Evolutionary conservation across 2,329 filamentous ascomycete species (phyloP).

Genomic region (Elsinoe arachidis): DNA sequence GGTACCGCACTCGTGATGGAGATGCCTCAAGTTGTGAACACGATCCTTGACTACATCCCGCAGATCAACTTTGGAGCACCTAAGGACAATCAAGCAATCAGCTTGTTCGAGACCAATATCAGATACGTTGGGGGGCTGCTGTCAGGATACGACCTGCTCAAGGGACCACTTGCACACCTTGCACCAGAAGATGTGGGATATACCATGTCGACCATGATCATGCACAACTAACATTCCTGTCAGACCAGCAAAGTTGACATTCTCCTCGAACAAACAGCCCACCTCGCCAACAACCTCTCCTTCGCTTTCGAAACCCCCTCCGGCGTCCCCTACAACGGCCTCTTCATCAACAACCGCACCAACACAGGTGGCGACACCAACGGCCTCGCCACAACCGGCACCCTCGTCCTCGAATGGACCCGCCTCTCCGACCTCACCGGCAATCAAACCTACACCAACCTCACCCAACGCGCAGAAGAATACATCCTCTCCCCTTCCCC

Average conservation of each 20-base stretch:
- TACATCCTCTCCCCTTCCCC: slow-evolving; percentile 61
- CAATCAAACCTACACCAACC: slow-evolving; percentile 54
- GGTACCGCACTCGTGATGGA: slow-evolving; percentile 73
- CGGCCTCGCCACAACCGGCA: slow-evolving; percentile 67
- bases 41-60: slow-evolving; percentile 63
- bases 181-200: slow-evolving; percentile 32
- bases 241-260: slow-evolving; percentile 42
- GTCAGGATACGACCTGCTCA: slow-evolving; percentile 66
- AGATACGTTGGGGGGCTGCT: slow-evolving; percentile 75
- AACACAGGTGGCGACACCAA: slow-evolving; percentile 49
- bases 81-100: slow-evolving; percentile 44
- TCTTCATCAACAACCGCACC: slow-evolving; percentile 48
- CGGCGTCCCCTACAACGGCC: slow-evolving; percentile 63
- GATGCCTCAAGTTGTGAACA: slow-evolving; percentile 55
- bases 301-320: slow-evolving; percentile 70
- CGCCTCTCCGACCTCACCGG: slow-evolving; percentile 67
- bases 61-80: slow-evolving; percentile 60
- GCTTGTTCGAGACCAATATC: slow-evolving; percentile 84
- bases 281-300: slow-evolving; percentile 62
- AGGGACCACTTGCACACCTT: slow-evolving; percentile 51
- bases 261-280: slow-evolving; percentile 58
- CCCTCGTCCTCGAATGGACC: slow-evolving; percentile 76
- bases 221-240: neutral
- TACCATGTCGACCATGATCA: neutral
- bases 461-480: slow-evolving; percentile 59